Evolutionary conservation across 495 filamentous ascomycete species (phyloP), one percentile per base, ranked within the genome.

Genomic region (Cairneyella variabilis): DNA sequence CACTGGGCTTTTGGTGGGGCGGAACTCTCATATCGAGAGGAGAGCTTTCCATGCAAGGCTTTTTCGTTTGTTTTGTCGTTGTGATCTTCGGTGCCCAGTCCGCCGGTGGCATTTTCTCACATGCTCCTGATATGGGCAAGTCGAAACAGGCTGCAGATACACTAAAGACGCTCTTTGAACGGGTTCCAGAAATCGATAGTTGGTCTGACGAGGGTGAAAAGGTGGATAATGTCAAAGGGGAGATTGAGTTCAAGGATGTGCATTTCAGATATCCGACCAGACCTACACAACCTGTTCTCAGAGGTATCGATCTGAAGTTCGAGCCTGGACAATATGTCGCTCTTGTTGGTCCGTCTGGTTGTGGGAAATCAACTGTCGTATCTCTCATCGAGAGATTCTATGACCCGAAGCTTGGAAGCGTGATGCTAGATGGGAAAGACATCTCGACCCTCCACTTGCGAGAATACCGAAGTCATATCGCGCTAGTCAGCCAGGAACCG

Each of bases 101-200:
- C 14, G 89, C 90, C 2, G 90, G 89, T 14, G 83, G 78, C 0
- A 80, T 95, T 54, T 92, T 93, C 67, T 86, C 86, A 3, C 91
- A 89, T 63, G 83, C 86, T 1, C 81, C 83, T 2, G 89, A 92
- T 45, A 91, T 92, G 85, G 85, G 87, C 41, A 90, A 91, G 62
- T 88, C 89, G 0, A 87, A 85, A 61, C 77, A 86, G 25, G 87
- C 89, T 1, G 89, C 89, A 8, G 68, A 72, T 6, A 76, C 85
- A 45, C 80, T 92, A 44, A 88, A 88, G 59, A 77, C 65, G 2
- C 71, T 95, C n/a, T 88, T 91, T 56, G 87, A 92, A 61, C 78
- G 84, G 17, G 74, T 78, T 22, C 89, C 89, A 5, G 69, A 70
- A 8, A 91, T 95, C 57, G 89, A 92, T 58, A 76, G 79, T 8